These are phyloP conservation scores for Trichothecium sympodiale DNA, from an alignment of 2,329 filamentous ascomycete species.

Conservation along the genomic window DNA sequence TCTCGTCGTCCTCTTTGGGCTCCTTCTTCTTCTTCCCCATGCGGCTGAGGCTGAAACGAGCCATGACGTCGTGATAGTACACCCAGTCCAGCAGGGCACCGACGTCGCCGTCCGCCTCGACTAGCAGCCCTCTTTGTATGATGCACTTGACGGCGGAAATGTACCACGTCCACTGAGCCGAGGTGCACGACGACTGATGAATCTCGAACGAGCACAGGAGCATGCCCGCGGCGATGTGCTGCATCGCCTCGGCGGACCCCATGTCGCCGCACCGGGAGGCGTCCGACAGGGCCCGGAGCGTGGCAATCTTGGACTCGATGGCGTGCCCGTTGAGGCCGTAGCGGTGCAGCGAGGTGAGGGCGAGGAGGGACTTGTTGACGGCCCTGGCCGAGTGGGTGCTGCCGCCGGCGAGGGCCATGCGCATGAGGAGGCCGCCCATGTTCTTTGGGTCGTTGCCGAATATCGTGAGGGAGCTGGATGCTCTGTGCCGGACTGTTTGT, in stretches of 20 bases:
- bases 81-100: constrained; percentile 15
- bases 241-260: constrained; percentile 9
- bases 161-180: constrained; percentile 17
- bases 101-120: constrained; percentile 3
- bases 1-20: background rate
- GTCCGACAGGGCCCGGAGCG: constrained; percentile 11
- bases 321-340: constrained; percentile 12
- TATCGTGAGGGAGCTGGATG: constrained; percentile 5
- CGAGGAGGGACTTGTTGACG: constrained; percentile 13
- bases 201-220: constrained; percentile 17
- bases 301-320: constrained; percentile 13
- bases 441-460: constrained; percentile 7
- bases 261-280: constrained; percentile 9
- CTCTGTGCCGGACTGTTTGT: background rate
- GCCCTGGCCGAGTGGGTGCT: constrained; percentile 11
- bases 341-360: constrained; percentile 14
- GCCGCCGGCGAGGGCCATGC: constrained; percentile 10
- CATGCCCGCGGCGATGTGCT: constrained; percentile 19
- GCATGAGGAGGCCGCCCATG: constrained; percentile 13
- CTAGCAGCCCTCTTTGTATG: constrained; percentile 3
- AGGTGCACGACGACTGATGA: constrained; percentile 11
- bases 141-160: constrained; percentile 12
- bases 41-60: constrained; percentile 16
- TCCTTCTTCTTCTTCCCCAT: background rate
- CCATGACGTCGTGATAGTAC: constrained; percentile 16